phyloP scores from a whole-genome alignment of 1,139 yeast species.

The Yamadazyma sp. region DNA sequence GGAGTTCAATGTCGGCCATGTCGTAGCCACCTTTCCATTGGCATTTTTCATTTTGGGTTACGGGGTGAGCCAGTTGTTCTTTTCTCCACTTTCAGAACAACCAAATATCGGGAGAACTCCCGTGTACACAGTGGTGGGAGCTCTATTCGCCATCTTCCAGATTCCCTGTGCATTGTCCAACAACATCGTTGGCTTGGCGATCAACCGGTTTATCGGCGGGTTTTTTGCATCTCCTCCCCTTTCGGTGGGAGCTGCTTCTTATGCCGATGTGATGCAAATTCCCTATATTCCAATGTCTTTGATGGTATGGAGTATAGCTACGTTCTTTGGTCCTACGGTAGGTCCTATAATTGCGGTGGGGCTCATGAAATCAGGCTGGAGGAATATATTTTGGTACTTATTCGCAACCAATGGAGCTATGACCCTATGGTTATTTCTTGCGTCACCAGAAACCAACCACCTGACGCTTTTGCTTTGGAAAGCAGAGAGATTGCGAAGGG shows the following conservation, averaged over 20 bases:
- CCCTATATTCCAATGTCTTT: slow-evolving; percentile 28
- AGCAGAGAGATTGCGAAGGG: slow-evolving; percentile 45
- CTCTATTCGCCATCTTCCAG: slow-evolving; percentile 33
- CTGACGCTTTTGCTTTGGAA: slow-evolving; percentile 45
- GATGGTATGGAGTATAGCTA: slow-evolving; percentile 30
- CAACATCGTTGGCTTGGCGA: slow-evolving; percentile 29
- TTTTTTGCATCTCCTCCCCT: slow-evolving; percentile 36
- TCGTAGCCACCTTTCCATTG: slow-evolving; percentile 45
- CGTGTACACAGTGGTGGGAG: slow-evolving; percentile 30
- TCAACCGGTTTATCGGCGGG: slow-evolving; percentile 34
- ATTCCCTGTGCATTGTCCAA: slow-evolving; percentile 32
- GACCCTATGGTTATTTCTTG: slow-evolving; percentile 28
- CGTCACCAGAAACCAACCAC: slow-evolving; percentile 53
- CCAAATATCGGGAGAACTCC: slow-evolving; percentile 53
- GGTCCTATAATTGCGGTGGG: slow-evolving; percentile 35
- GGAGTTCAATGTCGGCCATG: slow-evolving; percentile 40
- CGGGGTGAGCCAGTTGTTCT: slow-evolving; percentile 55
- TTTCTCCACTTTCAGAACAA: slow-evolving; percentile 55
- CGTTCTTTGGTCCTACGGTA: slow-evolving; percentile 32
- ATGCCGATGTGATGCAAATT: slow-evolving; percentile 25
- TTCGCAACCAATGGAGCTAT: slow-evolving; percentile 34
- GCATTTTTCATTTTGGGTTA: slow-evolving; percentile 48
- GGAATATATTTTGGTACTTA: slow-evolving; percentile 48
- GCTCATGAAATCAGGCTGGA: slow-evolving; percentile 32
- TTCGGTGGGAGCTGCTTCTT: slow-evolving; percentile 40